phyloP scores from a whole-genome alignment of 2,329 filamentous ascomycete genomes.

The Colletotrichum sp. region DNA sequence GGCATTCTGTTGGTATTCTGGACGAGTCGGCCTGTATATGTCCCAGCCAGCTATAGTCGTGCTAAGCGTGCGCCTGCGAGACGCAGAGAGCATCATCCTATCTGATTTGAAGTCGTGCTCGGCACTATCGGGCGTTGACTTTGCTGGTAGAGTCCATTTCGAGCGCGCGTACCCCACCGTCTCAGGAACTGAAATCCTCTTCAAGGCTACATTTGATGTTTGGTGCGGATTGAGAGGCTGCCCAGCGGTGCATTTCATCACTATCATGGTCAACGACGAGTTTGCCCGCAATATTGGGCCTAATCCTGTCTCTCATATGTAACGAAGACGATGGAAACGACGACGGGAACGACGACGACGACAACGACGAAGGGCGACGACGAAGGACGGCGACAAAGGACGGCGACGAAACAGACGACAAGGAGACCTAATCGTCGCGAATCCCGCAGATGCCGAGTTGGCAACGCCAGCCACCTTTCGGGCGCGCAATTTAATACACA shows the following conservation, averaged over 20 bases:
- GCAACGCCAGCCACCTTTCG: too few species aligned
- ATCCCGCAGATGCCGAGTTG: too few species aligned
- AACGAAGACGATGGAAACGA: neutral
- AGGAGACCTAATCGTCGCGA: too few species aligned
- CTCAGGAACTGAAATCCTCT: neutral
- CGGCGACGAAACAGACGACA: too few species aligned
- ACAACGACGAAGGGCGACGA: too few species aligned
- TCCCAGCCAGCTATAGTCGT: neutral
- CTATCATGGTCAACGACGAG: neutral
- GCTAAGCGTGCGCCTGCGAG: neutral
- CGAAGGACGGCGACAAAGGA: too few species aligned
- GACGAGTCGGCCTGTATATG: neutral
- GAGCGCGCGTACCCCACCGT: neutral
- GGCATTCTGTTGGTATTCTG: neutral
- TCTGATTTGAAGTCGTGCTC: too few species aligned
- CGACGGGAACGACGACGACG: neutral
- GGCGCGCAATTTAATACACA: too few species aligned
- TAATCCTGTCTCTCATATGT: neutral
- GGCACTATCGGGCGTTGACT: too few species aligned
- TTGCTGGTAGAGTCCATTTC: too few species aligned
- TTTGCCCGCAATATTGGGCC: neutral
- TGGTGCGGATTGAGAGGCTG: neutral
- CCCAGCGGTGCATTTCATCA: neutral
- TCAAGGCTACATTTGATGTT: neutral
- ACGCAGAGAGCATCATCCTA: neutral